Percentiles rank a stretch among this genome's conserved stretches.
These are phyloP conservation scores for Nakataea oryzae DNA, from an alignment of 2,329 filamentous ascomycete species.

Conservation along the genomic window DNA sequence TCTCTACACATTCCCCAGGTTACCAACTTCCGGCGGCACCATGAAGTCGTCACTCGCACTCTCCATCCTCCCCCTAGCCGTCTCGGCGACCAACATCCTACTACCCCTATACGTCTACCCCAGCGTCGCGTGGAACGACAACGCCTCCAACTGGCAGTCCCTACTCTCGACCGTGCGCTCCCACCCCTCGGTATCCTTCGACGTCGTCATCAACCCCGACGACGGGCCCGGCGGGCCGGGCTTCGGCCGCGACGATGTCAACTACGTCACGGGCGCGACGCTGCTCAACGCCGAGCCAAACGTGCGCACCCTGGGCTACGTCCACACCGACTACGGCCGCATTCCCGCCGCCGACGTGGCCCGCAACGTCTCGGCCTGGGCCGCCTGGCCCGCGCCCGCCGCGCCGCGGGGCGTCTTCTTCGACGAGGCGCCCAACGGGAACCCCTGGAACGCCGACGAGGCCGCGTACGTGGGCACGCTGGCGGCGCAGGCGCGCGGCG, in stretches of 20 bases:
- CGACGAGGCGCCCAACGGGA: conserved; percentile 8
- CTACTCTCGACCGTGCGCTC: conserved; percentile 8
- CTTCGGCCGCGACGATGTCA: conserved; percentile 5
- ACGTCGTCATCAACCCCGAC: conserved; percentile 11
- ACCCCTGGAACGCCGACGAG: background rate
- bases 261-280: conserved; percentile 3
- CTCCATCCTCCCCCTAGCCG: background rate
- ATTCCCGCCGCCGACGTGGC: conserved; percentile 3
- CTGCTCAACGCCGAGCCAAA: conserved; percentile 6
- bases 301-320: conserved; percentile 10
- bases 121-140: conserved; percentile 2
- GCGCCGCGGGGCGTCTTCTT: conserved; percentile 11
- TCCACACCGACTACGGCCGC: conserved; percentile 5
- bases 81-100: conserved; percentile 8
- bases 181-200: conserved; percentile 9
- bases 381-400: conserved; percentile 6
- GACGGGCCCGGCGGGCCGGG: conserved; percentile 7
- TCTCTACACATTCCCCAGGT: too few relatives aligned
- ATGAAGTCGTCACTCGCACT: background rate
- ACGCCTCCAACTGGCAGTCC: conserved; percentile 9
- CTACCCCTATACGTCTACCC: conserved; percentile 13
- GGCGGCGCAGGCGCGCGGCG: background rate
- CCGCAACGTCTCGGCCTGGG: conserved; percentile 7
- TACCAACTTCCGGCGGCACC: background rate
- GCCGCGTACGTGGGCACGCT: background rate